Evolutionary conservation across 2,329 filamentous ascomycete species (phyloP).

Genomic region (Atkinsonella texensis): DNA sequence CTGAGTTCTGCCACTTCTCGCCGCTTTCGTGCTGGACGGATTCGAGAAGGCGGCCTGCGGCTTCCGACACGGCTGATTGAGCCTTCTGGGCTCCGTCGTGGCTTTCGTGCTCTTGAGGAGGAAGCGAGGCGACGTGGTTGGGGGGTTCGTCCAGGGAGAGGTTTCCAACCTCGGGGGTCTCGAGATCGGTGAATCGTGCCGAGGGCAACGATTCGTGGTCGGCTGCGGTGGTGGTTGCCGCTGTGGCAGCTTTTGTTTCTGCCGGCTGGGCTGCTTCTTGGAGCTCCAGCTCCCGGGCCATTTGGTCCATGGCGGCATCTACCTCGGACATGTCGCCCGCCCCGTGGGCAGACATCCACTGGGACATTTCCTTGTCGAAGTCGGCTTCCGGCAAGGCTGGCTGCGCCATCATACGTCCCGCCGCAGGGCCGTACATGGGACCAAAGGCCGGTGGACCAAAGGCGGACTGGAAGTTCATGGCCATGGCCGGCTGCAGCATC

Average conservation of each 20-base stretch:
- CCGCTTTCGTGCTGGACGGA: conserved; percentile 31
- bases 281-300: conserved; percentile 28
- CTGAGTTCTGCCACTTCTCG: conserved; percentile 35
- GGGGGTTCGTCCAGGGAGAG: conserved; percentile 15
- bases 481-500: conserved; percentile 13
- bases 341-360: conserved; percentile 28
- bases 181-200: conserved; percentile 16
- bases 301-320: conserved; percentile 30
- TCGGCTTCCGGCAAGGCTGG: conserved; percentile 17
- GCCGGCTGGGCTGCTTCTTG: conserved; percentile 19
- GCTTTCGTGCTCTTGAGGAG: conserved; percentile 8
- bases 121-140: conserved; percentile 2
- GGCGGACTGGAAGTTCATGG: conserved; percentile 17
- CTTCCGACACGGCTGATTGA: conserved; percentile 29
- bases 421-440: conserved; percentile 17
- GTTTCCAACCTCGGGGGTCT: conserved; percentile 20
- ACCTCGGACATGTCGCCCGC: conserved; percentile 24
- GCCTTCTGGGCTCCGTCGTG: conserved; percentile 10
- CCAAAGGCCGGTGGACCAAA: conserved; percentile 16
- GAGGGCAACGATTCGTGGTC: neutral
- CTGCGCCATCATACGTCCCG: conserved; percentile 14
- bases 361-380: conserved; percentile 29
- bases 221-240: neutral
- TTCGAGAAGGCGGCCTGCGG: conserved; percentile 29
- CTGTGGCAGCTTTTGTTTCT: conserved; percentile 4